Evolutionary conservation across 2,329 filamentous ascomycete species (phyloP), one percentile per base, ranked within the genome.

Genomic region (Paraphaeosphaeria sporulosa): DNA sequence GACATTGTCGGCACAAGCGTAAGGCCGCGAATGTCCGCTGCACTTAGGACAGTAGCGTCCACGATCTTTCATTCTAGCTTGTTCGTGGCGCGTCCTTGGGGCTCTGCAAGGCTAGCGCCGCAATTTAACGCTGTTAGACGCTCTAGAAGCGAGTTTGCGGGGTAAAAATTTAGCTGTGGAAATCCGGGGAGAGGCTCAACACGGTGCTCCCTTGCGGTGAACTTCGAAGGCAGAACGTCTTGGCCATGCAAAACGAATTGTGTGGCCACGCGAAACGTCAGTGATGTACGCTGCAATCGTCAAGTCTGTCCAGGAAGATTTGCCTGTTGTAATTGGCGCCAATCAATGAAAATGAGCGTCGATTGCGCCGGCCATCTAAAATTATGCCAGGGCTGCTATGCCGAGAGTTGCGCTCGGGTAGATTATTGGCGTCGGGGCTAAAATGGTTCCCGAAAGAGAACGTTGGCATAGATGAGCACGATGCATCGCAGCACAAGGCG

Each of bases 81-180:
- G n/a, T 27, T 27, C 38, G 38, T 21, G 15, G 10, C 42, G 25
- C 30, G n/a, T 27, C 25, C 17, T 47, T 30, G 19, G 52, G n/a
- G 8, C 3, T 25, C 6, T 23, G 25, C 25, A 6, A 44, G n/a
- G n/a, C 57, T 61, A 62, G 56, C 55, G 59, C 56, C 61, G 58
- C 27, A 27, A 32, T 25, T 49, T 15, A 34, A 10, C 19, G 19
- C 12, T 25, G n/a, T 12, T 30, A 40, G 19, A 43, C 40, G 52
- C 40, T 30, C 27, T 38, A 50, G 54, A 59, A 67, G 68, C 71
- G 69, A 62, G 49, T 70, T 69, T 73, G 74, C 73, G 73, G 74
- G 74, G 74, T 75, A 76, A 62, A 64, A 65, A 62, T 66, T 65
- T 15, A 40, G 67, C 71, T 57, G 70, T 62, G 63, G 60, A 70